phyloP scores from a whole-genome alignment of 2,329 filamentous ascomycete genomes.

The Aspergillus clavatus region DNA sequence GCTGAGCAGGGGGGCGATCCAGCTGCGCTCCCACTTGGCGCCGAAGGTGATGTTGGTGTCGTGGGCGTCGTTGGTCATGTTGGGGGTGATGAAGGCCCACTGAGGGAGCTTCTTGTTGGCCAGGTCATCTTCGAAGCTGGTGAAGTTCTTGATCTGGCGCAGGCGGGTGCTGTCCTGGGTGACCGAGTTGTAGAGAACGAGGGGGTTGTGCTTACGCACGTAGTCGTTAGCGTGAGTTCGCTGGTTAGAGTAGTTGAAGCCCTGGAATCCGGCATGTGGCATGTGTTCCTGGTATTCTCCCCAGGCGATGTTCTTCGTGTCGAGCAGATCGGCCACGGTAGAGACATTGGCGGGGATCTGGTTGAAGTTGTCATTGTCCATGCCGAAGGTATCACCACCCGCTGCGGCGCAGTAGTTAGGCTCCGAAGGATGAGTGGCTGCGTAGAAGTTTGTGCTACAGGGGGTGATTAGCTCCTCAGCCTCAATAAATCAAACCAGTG shows the following conservation, averaged over 20 bases:
- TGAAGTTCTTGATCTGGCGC: constrained; percentile 69
- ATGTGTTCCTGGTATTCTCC: constrained; percentile 72
- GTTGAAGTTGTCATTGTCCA: constrained; percentile 63
- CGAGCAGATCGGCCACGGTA: constrained; percentile 64
- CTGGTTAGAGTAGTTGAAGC: constrained; percentile 53
- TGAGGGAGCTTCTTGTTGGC: constrained; percentile 62
- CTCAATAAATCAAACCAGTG: too few species aligned
- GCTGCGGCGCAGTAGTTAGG: constrained; percentile 70
- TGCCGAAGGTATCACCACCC: constrained; percentile 69
- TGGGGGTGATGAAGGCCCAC: constrained; percentile 53
- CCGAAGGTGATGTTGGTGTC: constrained; percentile 67
- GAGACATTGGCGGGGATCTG: constrained; percentile 57
- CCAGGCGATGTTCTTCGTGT: constrained; percentile 62
- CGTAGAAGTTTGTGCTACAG: constrained; percentile 56
- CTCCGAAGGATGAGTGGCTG: constrained; percentile 66
- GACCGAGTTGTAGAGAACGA: constrained; percentile 62
- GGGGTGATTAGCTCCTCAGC: too few species aligned
- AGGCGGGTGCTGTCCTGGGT: constrained; percentile 56
- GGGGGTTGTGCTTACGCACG: constrained; percentile 75
- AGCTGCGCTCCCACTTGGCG: constrained; percentile 62
- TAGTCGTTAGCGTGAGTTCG: constrained; percentile 66
- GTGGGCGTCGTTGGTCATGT: constrained; percentile 65
- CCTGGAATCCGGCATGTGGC: constrained; percentile 70
- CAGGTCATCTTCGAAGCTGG: constrained; percentile 64
- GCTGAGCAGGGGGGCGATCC: constrained; percentile 64